A percentile compares a stretch with the other conserved stretches of the same genome.
These are phyloP conservation scores for Lactarius psammicola DNA, from an alignment of 768 basidiomycete species.

Conservation along the genomic window DNA sequence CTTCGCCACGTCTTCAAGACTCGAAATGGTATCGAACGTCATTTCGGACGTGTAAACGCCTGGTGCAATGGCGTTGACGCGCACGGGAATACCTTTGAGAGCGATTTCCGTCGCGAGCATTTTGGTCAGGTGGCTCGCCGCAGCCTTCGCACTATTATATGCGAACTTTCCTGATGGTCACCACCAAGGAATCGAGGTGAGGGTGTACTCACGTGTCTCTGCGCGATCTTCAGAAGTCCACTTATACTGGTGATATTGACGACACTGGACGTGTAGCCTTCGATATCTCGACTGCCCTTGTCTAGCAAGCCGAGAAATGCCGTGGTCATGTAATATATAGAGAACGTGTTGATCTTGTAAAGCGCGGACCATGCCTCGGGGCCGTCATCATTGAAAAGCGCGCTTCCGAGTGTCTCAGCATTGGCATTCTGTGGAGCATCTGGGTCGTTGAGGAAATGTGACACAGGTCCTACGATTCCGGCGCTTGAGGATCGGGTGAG, in stretches of 20 bases:
- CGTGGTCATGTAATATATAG: conserved; percentile 73
- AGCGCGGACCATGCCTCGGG: conserved; percentile 61
- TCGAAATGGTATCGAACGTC: conserved; percentile 53
- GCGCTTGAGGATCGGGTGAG: conserved; percentile 46
- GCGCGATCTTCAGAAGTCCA: conserved; percentile 65
- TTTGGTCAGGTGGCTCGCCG: conserved; percentile 71
- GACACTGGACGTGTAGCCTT: conserved; percentile 60
- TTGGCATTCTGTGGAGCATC: conserved; percentile 58
- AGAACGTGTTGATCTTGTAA: conserved; percentile 67
- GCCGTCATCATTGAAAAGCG: conserved; percentile 66
- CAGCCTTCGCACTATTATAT: conserved; percentile 81
- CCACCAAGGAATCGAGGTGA: neutral
- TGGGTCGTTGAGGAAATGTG: conserved; percentile 56
- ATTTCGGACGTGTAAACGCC: conserved; percentile 77
- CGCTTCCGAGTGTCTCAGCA: conserved; percentile 62
- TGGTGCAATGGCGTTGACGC: conserved; percentile 70
- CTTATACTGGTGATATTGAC: conserved; percentile 80
- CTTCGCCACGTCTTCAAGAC: conserved; percentile 47
- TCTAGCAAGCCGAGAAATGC: conserved; percentile 76
- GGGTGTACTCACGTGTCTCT: conserved; percentile 62
- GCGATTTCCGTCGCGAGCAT: conserved; percentile 76
- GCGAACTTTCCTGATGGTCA: conserved; percentile 53
- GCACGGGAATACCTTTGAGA: conserved; percentile 63
- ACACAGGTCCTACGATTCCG: conserved; percentile 66
- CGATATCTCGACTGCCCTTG: conserved; percentile 61